Evolutionary conservation across 768 basidiomycete genomes (phyloP).

Genomic region (Calvatia gigantea): DNA sequence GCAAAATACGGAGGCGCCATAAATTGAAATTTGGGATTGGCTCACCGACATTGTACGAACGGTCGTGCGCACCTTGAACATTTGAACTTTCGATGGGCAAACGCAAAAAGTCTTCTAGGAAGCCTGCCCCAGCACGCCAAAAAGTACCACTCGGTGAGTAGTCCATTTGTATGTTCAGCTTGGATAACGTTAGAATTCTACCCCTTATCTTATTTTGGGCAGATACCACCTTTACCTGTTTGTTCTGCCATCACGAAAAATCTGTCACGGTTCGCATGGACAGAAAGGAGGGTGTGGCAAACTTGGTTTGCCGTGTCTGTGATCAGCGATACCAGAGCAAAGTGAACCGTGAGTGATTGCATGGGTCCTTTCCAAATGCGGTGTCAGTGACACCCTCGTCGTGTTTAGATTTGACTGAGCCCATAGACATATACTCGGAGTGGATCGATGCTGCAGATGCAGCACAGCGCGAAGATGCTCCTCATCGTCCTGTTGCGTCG

Average conservation of each 20-base stretch:
- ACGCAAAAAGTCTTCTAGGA: constrained; percentile 86
- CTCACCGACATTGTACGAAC: not conserved
- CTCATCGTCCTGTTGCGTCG: constrained; percentile 57
- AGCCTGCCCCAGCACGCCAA: constrained; percentile 63
- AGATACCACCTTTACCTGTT: constrained; percentile 84
- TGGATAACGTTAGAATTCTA: not conserved
- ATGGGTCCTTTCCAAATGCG: constrained; percentile 3
- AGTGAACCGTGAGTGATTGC: constrained; percentile 64
- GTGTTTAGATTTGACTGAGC: constrained; percentile 72
- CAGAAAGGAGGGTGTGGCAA: constrained; percentile 79
- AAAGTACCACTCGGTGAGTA: constrained; percentile 71
- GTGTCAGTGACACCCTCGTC: constrained; percentile 10
- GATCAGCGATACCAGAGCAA: constrained; percentile 87
- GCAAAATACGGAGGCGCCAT: not conserved
- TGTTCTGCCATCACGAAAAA: constrained; percentile 89
- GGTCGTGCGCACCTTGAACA: not conserved
- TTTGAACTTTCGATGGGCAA: constrained; percentile 63
- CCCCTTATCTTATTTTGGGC: constrained; percentile 7
- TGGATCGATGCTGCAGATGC: constrained; percentile 91
- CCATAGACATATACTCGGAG: constrained; percentile 87
- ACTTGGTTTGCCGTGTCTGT: constrained; percentile 79
- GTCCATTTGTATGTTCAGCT: not conserved
- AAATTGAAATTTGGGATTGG: not conserved
- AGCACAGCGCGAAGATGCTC: constrained; percentile 64
- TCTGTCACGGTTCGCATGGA: constrained; percentile 84